These are phyloP conservation scores for Tuber brumale DNA, from an alignment of 495 filamentous ascomycete genomes.

Conservation along the genomic window DNA sequence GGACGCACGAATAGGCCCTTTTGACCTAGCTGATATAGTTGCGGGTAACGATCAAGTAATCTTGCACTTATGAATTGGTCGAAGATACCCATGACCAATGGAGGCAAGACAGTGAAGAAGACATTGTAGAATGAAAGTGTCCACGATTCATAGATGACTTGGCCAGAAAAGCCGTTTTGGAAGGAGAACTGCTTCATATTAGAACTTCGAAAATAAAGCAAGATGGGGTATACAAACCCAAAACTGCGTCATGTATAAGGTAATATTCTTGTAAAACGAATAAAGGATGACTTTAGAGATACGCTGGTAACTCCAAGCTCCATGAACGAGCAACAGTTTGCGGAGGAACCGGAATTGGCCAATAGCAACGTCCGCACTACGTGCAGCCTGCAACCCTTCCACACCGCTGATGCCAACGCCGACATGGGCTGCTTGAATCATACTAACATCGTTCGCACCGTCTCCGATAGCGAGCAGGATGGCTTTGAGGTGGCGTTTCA, in stretches of 20 bases:
- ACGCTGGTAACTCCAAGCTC: slow-evolving; percentile 95
- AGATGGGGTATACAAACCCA: slow-evolving; percentile 59
- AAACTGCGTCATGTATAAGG: slow-evolving; percentile 98
- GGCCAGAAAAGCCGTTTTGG: slow-evolving; percentile 94
- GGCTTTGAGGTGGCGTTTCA: slow-evolving; percentile 89
- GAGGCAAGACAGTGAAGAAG: slow-evolving; percentile 91
- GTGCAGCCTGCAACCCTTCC: slow-evolving; percentile 96
- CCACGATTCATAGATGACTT: slow-evolving; percentile 99
- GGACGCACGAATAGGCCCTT: slow-evolving; percentile 62
- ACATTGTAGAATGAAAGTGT: slow-evolving; percentile 99
- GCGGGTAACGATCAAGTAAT: slow-evolving; percentile 93
- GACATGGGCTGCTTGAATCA: slow-evolving; percentile 99
- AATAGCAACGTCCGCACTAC: slow-evolving; percentile 93
- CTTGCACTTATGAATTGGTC: slow-evolving; percentile 97
- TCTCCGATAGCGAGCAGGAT: slow-evolving; percentile 95
- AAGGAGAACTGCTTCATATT: slow-evolving; percentile 66
- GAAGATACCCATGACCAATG: slow-evolving; percentile 91
- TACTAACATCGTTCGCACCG: slow-evolving; percentile 96
- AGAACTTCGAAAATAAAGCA: slow-evolving; percentile 9
- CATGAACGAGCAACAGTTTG: slow-evolving; percentile 92
- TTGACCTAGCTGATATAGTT: slow-evolving; percentile 89
- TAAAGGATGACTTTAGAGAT: slow-evolving; percentile 95
- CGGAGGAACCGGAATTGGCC: slow-evolving; percentile 93
- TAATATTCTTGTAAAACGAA: slow-evolving; percentile 99
- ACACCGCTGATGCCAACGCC: slow-evolving; percentile 96